phyloP scores from a whole-genome alignment of 352 stramenopile genomes.

The Globisporangium solare region DNA sequence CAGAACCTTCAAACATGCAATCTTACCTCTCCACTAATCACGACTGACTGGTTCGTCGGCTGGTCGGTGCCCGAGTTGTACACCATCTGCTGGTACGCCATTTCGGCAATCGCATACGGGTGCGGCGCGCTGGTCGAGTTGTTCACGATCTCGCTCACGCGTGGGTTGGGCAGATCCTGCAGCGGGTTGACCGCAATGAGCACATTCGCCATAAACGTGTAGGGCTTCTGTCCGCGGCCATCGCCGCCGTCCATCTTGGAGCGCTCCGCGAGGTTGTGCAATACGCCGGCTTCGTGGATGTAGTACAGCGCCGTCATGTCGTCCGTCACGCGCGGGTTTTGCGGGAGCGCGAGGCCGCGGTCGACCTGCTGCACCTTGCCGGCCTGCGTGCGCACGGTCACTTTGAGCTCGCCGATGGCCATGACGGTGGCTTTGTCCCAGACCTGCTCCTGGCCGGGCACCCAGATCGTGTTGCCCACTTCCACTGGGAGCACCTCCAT shows the following conservation, averaged over 20 bases:
- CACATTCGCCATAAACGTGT: conserved; percentile 94
- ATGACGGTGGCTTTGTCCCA: conserved; percentile 81
- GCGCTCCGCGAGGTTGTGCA: conserved; percentile 93
- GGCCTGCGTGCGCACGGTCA: conserved; percentile 76
- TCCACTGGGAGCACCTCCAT: conserved; percentile 72
- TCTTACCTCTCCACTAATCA: conserved; percentile 70
- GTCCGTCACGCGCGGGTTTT: conserved; percentile 80
- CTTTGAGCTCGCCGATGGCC: conserved; percentile 82
- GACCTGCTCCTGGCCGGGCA: conserved; percentile 63
- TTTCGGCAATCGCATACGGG: conserved; percentile 86
- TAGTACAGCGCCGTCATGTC: conserved; percentile 95
- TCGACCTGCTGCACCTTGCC: conserved; percentile 87
- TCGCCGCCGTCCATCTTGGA: conserved; percentile 84
- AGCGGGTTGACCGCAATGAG: conserved; percentile 91
- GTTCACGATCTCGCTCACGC: conserved; percentile 72
- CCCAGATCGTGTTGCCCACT: conserved; percentile 68
- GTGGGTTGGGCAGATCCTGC: conserved; percentile 72
- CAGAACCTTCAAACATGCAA: not conserved
- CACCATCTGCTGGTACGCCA: conserved; percentile 91
- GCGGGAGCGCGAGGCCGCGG: conserved; percentile 58
- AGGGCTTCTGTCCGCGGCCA: conserved; percentile 66
- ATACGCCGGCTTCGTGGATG: conserved; percentile 93
- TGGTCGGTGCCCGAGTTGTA: conserved; percentile 84
- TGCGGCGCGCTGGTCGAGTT: conserved; percentile 72
- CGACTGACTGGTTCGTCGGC: conserved; percentile 83